Base-by-base conservation (phyloP, 257 asterid species). In the Scutellaria baicalensis region DNA sequence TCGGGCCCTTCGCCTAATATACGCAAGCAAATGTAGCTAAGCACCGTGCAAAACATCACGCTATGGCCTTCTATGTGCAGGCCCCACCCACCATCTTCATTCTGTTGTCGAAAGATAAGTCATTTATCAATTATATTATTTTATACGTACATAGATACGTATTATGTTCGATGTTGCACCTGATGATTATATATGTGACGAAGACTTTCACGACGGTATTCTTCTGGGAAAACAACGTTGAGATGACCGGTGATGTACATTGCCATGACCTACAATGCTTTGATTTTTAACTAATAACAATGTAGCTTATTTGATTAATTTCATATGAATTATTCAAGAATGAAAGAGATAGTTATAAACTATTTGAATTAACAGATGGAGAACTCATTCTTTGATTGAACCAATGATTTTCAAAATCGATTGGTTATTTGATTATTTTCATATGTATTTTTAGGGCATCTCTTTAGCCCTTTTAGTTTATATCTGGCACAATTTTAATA, bases 51-150 rank as follows among this genome's bases (percentile, higher is more conserved):
- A 66, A 89, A 87, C 96, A 89, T 89, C 4, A 85, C 64, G 86
- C 96, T 89, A 42, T 85, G 94, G 7, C 96, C 96, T 80, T 85
- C 92, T 47, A 89, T 78, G 72, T 89, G 96, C 9, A 87, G 55
- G 8, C 96, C 96, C 96, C 96, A 89, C 1, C 96, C 96, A 54
- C 96, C 96, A 42, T 89, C 96, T 80, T 82, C 88, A 12, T 89
- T 89, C 94, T 89, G 72, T 54, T 42, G 21, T n/a, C n/a, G n/a
- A n/a, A n/a, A n/a, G n/a, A n/a, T n/a, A n/a, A n/a, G n/a, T n/a
- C n/a, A n/a, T n/a, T n/a, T n/a, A n/a, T n/a, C n/a, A n/a, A n/a
- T n/a, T n/a, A n/a, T n/a, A n/a, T n/a, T n/a, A n/a, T n/a, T 88
- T 86, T 72, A 44, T 45, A 42, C 9, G 6, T 45, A 38, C 13